Conservation (phyloP, 768 basidiomycete species). For the Lactarius hengduanensis region DNA sequence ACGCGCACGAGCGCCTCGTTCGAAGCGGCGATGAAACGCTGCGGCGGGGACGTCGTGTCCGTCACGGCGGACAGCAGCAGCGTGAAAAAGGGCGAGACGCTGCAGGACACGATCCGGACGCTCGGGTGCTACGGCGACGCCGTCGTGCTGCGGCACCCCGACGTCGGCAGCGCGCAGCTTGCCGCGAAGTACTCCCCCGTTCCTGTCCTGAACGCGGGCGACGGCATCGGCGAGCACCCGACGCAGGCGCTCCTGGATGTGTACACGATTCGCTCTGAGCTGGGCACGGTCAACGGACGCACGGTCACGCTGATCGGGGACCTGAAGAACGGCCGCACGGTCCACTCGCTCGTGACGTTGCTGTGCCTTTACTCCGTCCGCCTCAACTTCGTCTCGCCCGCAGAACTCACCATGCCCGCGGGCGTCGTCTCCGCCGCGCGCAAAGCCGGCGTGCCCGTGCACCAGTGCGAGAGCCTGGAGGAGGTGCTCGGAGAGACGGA, state of each 20-base stretch:
- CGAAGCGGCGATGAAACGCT: slow-evolving; percentile 98
- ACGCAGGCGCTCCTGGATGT: slow-evolving; percentile 90
- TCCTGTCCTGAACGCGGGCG: slow-evolving; percentile 95
- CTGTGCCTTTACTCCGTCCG: slow-evolving; percentile 90
- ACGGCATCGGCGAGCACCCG: slow-evolving; percentile 96
- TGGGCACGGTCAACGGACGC: slow-evolving; percentile 96
- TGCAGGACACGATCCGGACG: slow-evolving; percentile 92
- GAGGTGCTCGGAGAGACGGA: slow-evolving; percentile 91
- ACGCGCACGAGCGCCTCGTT: slow-evolving; percentile 95
- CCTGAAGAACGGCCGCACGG: slow-evolving; percentile 96
- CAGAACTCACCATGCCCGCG: slow-evolving; percentile 84
- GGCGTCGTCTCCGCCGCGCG: slow-evolving; percentile 79
- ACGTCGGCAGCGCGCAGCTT: slow-evolving; percentile 87
- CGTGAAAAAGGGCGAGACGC: slow-evolving; percentile 88
- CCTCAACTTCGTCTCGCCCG: slow-evolving; percentile 93
- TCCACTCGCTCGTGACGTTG: slow-evolving; percentile 91
- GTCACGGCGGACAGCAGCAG: slow-evolving; percentile 81
- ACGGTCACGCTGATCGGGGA: slow-evolving; percentile 93
- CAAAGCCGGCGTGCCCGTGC: slow-evolving; percentile 76
- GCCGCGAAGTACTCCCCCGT: slow-evolving; percentile 97
- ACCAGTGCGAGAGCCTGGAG: slow-evolving; percentile 83
- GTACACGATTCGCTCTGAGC: slow-evolving; percentile 95
- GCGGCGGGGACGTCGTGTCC: slow-evolving; percentile 93
- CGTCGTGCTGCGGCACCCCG: slow-evolving; percentile 92
- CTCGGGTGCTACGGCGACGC: slow-evolving; percentile 95